Conservation (phyloP, 306 rosid species). For the Elaeagnus macrophylla region DNA sequence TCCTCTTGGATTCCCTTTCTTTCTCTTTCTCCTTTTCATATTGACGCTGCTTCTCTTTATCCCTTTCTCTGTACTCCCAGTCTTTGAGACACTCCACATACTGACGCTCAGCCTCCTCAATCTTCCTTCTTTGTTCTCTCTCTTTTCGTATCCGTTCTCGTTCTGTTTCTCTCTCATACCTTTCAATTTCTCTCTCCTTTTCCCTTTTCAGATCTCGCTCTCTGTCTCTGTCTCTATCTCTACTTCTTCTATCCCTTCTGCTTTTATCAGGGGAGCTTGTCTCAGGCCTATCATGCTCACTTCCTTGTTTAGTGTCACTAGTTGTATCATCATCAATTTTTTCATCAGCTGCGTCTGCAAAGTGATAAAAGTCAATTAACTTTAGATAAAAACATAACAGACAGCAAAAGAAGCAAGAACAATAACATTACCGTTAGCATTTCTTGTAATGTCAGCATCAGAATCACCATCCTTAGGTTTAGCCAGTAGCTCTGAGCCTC, state of each 20-base stretch:
- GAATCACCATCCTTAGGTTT: slow-evolving; percentile 73
- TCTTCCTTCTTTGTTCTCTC: slow-evolving; percentile 83
- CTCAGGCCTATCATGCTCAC: slow-evolving; percentile 74
- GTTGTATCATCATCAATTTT: slow-evolving; percentile 63
- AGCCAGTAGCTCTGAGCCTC: slow-evolving; percentile 41
- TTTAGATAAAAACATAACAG: slow-evolving; percentile 8
- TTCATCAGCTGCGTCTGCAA: slow-evolving; percentile 59
- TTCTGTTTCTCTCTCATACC: slow-evolving; percentile 96
- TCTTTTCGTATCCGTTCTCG: slow-evolving; percentile 90
- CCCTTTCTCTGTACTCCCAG: slow-evolving; percentile 97
- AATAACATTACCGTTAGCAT: slow-evolving; percentile 39
- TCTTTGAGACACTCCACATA: slow-evolving; percentile 80
- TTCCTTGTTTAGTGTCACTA: slow-evolving; percentile 44
- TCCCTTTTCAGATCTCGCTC: slow-evolving; percentile 85
- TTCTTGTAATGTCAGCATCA: slow-evolving; percentile 43
- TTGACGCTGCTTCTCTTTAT: slow-evolving; percentile 82
- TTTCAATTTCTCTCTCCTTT: slow-evolving; percentile 90
- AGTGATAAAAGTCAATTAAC: slow-evolving; percentile 10
- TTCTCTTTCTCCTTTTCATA: slow-evolving; percentile 91
- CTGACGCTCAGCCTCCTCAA: slow-evolving; percentile 86
- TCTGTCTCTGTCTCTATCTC: slow-evolving; percentile 68
- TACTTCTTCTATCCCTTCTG: slow-evolving; percentile 74
- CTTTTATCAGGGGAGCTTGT: slow-evolving; percentile 68
- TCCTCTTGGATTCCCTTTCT: slow-evolving; percentile 87
- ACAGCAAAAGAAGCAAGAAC: slow-evolving; percentile 14